Conservation (phyloP, 495 filamentous ascomycete species). For the Friedmanniomyces simplex region DNA sequence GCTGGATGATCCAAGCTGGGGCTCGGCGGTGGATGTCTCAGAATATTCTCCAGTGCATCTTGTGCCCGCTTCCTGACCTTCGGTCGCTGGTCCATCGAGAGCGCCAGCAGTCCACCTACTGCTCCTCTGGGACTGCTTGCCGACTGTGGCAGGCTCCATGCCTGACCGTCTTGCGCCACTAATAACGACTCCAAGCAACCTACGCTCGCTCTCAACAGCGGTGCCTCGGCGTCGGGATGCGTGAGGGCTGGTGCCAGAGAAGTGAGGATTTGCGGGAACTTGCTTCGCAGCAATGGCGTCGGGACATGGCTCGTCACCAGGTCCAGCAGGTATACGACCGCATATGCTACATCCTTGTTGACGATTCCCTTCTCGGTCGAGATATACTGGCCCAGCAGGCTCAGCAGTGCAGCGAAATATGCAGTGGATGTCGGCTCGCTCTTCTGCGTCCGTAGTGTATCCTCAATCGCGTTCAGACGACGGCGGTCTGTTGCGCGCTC, state of each 20-base stretch:
- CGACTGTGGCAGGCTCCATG: slow-evolving; percentile 76
- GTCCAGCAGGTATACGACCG: slow-evolving; percentile 94
- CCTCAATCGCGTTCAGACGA: slow-evolving; percentile 87
- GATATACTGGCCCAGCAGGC: slow-evolving; percentile 68
- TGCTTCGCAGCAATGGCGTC: slow-evolving; percentile 72
- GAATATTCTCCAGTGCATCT: slow-evolving; percentile 73
- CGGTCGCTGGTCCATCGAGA: slow-evolving; percentile 79
- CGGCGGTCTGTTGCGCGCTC: slow-evolving; percentile 86
- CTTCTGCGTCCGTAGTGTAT: slow-evolving; percentile 78
- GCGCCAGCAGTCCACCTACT: slow-evolving; percentile 70
- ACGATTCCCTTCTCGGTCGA: slow-evolving; percentile 49
- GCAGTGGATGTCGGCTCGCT: slow-evolving; percentile 72
- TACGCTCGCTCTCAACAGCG: slow-evolving; percentile 77
- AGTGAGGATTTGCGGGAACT: slow-evolving; percentile 86
- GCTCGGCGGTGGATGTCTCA: slow-evolving; percentile 74
- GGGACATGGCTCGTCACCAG: slow-evolving; percentile 74
- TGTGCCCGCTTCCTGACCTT: slow-evolving; percentile 93
- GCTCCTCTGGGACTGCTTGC: slow-evolving; percentile 82
- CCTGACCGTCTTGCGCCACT: slow-evolving; percentile 71
- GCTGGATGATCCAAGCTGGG: slow-evolving; percentile 88
- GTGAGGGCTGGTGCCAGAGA: slow-evolving; percentile 75
- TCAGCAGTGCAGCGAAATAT: slow-evolving; percentile 93
- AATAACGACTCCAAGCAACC: slow-evolving; percentile 84
- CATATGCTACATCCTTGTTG: slow-evolving; percentile 75
- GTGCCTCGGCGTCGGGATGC: slow-evolving; percentile 73